A percentile compares a stretch with the other conserved stretches of the same genome.
These are phyloP conservation scores for Dothideomycetes sp. DNA, from an alignment of 2,329 filamentous ascomycete genomes.

Conservation along the genomic window DNA sequence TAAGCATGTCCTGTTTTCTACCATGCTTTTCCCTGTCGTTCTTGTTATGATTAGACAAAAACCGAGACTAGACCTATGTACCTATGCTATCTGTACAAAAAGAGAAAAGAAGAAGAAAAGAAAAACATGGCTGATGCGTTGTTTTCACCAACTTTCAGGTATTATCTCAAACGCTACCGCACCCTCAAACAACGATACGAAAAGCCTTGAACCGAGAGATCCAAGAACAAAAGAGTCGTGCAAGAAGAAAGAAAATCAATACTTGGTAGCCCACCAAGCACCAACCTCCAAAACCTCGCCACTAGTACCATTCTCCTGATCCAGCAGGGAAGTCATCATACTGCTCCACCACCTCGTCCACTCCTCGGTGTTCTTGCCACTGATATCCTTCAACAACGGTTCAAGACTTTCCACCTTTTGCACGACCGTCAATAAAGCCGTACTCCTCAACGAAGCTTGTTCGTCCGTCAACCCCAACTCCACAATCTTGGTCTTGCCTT, in stretches of 20 bases:
- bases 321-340: slow-evolving; percentile 76
- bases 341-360: slow-evolving; percentile 85
- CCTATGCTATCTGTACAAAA: not conserved
- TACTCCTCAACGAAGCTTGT: slow-evolving; percentile 65
- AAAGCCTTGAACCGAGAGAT: slow-evolving; percentile 16
- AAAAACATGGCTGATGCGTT: not conserved
- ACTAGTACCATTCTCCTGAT: slow-evolving; percentile 62
- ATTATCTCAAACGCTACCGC: slow-evolving; percentile 87
- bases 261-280: slow-evolving; percentile 55
- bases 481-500: slow-evolving; percentile 18
- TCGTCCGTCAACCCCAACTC: slow-evolving; percentile 29
- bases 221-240: too few relatives aligned
- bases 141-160: slow-evolving; percentile 43
- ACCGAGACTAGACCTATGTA: not conserved
- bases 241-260: too few relatives aligned
- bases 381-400: slow-evolving; percentile 69
- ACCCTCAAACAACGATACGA: slow-evolving; percentile 70
- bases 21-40: not conserved
- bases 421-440: slow-evolving; percentile 71
- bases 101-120: not conserved
- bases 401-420: slow-evolving; percentile 81
- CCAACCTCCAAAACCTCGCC: slow-evolving; percentile 73
- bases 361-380: slow-evolving; percentile 80
- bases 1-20: slow-evolving; percentile 2
- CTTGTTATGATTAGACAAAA: not conserved